Evolutionary conservation across 2,329 filamentous ascomycete species (phyloP).

Genomic region (Botrytis hyacinthi): DNA sequence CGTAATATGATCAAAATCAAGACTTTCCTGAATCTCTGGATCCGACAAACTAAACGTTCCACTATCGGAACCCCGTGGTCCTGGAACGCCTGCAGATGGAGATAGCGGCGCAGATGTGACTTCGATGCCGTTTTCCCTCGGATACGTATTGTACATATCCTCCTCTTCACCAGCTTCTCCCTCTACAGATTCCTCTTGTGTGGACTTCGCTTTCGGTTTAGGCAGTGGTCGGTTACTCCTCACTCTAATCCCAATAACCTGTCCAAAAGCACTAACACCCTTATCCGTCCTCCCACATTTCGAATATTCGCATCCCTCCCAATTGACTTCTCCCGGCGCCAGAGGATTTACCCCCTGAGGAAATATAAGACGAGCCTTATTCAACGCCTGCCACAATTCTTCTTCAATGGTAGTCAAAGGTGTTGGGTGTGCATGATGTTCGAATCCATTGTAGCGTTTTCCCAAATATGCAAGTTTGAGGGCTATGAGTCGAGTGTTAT

Average conservation of each 20-base stretch:
- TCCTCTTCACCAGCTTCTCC: constrained; percentile 21
- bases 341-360: constrained; percentile 49
- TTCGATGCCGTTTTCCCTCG: constrained; percentile 32
- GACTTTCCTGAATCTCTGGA: constrained; percentile 35
- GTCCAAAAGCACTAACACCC: constrained; percentile 94
- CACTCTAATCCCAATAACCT: constrained; percentile 82
- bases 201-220: constrained; percentile 29
- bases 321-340: constrained; percentile 62
- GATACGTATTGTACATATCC: constrained; percentile 29
- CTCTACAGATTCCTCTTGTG: constrained; percentile 22
- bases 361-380: constrained; percentile 77
- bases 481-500: constrained; percentile 80
- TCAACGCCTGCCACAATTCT: constrained; percentile 86
- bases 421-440: constrained; percentile 72
- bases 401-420: constrained; percentile 84
- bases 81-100: constrained; percentile 21
- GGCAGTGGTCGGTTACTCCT: constrained; percentile 71
- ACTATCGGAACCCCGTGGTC: neutral
- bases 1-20: constrained; percentile 62
- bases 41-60: constrained; percentile 21
- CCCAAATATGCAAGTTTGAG: constrained; percentile 94
- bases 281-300: constrained; percentile 93
- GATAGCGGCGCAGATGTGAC: constrained; percentile 32
- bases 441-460: constrained; percentile 87
- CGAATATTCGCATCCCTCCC: constrained; percentile 83